These are phyloP conservation scores for Diaporthe capsici DNA, from an alignment of 2,329 filamentous ascomycete genomes.

Conservation along the genomic window DNA sequence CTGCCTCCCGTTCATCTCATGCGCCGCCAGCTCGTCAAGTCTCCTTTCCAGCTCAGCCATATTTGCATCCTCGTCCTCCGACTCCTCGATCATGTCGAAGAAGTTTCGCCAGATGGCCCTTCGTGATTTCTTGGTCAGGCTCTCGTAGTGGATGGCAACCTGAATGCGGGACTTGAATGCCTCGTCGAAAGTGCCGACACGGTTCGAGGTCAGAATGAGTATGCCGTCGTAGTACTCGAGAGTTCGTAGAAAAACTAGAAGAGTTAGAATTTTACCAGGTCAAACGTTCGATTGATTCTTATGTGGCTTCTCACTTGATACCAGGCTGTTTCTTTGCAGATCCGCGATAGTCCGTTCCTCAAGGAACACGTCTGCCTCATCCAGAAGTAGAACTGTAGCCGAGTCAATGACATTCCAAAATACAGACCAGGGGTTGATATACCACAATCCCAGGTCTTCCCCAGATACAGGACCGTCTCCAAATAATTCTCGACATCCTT, in stretches of 20 bases:
- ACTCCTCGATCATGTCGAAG: constrained; percentile 41
- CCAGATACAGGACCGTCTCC: constrained; percentile 49
- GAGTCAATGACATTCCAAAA: not conserved
- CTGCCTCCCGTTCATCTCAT: constrained; percentile 24
- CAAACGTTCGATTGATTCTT: too few species aligned
- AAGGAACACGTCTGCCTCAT: constrained; percentile 55
- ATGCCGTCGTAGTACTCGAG: constrained; percentile 51
- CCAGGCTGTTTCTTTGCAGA: constrained; percentile 50
- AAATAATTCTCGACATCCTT: constrained; percentile 52
- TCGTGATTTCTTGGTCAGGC: constrained; percentile 40
- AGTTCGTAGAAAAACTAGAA: constrained; percentile 48
- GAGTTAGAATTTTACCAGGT: too few species aligned
- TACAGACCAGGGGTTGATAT: accelerated
- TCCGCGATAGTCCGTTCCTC: constrained; percentile 47
- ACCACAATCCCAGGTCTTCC: constrained; percentile 49
- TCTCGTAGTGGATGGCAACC: constrained; percentile 48
- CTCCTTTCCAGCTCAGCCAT: constrained; percentile 8
- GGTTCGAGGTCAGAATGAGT: constrained; percentile 51
- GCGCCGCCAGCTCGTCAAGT: constrained; percentile 4
- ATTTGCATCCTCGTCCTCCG: constrained; percentile 27
- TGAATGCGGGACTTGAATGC: constrained; percentile 52
- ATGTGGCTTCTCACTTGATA: constrained; percentile 46
- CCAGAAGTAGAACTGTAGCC: constrained; percentile 50
- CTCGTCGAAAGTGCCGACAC: constrained; percentile 50
- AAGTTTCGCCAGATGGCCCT: constrained; percentile 48